Percentiles rank a stretch among this genome's conserved stretches.
These are phyloP conservation scores for Exophiala bonariae DNA, from an alignment of 2,329 filamentous ascomycete species.

Conservation along the genomic window DNA sequence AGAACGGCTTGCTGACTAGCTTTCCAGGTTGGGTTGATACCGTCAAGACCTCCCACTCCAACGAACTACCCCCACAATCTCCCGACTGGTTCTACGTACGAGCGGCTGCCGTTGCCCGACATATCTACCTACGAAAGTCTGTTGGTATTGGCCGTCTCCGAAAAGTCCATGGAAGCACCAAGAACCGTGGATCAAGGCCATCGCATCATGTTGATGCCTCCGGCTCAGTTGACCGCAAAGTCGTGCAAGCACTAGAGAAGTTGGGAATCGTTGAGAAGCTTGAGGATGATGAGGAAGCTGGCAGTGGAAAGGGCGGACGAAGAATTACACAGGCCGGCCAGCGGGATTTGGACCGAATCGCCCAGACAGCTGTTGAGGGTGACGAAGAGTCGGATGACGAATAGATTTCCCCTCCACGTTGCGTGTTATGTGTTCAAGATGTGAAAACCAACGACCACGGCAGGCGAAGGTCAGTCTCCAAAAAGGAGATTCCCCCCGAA, in stretches of 20 bases:
- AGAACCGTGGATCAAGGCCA: conserved; percentile 93
- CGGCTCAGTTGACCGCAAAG: conserved; percentile 94
- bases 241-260: conserved; percentile 97
- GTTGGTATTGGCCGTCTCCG: conserved; percentile 97
- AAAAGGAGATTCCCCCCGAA: too few relatives aligned
- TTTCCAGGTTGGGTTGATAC: conserved; percentile 96
- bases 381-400: conserved; percentile 64
- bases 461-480: too few relatives aligned
- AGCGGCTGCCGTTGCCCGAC: conserved; percentile 90
- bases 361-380: conserved; percentile 74
- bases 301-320: conserved; percentile 97
- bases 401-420: conserved; percentile 3
- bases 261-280: conserved; percentile 90
- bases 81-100: conserved; percentile 94
- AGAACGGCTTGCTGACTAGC: conserved; percentile 15
- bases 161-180: conserved; percentile 92
- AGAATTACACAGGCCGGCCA: conserved; percentile 97
- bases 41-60: conserved; percentile 95
- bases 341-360: conserved; percentile 97
- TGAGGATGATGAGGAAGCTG: conserved; percentile 72
- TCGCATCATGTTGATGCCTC: conserved; percentile 94
- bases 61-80: conserved; percentile 97
- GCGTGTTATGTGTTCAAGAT: too few relatives aligned
- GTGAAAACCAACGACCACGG: too few relatives aligned
- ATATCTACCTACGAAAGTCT: conserved; percentile 99